Evolutionary conservation across 163 green algal species (phyloP).

Genomic region (Chlamydomonas reinhardtii): DNA sequence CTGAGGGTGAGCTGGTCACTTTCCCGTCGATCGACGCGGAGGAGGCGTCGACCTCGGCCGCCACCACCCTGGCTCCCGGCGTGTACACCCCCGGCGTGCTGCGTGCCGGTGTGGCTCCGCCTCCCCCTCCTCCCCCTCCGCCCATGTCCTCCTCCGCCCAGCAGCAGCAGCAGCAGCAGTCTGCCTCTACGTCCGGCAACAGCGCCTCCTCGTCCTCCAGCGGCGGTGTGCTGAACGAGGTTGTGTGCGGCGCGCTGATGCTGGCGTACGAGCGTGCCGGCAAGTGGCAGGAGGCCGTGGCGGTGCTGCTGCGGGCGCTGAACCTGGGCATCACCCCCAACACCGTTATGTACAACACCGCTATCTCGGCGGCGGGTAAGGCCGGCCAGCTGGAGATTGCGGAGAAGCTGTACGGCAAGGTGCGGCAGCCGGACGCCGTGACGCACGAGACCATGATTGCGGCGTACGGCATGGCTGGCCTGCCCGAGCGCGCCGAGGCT

Average conservation of each 20-base stretch:
- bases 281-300: conserved; percentile 78
- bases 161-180: background rate
- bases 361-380: conserved; percentile 85
- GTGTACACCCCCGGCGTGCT: background rate
- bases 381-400: conserved; percentile 66
- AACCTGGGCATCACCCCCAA: conserved; percentile 79
- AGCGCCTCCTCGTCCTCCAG: background rate
- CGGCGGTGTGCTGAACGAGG: conserved; percentile 76
- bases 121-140: background rate
- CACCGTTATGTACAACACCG: conserved; percentile 88
- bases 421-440: conserved; percentile 68
- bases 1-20: no score
- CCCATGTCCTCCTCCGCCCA: background rate
- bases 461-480: conserved; percentile 80
- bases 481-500: conserved; percentile 55
- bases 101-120: background rate
- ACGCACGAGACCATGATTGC: conserved; percentile 87
- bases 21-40: no score
- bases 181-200: background rate
- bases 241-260: conserved; percentile 85
- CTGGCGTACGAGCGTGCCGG: conserved; percentile 85
- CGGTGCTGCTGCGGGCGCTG: conserved; percentile 72
- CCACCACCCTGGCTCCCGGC: background rate
- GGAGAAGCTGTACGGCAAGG: conserved; percentile 53
- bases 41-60: no score